Evolutionary conservation across 2,329 filamentous ascomycete genomes (phyloP).

Genomic region (Sarocladium strictum): DNA sequence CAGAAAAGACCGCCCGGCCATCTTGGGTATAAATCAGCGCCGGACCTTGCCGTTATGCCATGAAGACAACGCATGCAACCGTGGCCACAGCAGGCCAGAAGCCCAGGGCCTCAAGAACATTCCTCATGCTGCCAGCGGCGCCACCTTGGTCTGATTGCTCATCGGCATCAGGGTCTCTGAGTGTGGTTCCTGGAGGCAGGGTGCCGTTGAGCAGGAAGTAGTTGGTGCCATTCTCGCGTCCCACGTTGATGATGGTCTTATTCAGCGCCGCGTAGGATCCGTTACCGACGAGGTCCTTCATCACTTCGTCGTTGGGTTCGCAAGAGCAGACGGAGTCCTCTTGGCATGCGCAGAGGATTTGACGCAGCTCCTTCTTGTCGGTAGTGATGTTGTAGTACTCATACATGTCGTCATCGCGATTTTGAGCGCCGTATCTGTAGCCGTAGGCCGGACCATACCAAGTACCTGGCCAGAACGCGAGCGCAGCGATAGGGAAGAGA

Average conservation of each 20-base stretch:
- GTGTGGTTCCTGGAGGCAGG: constrained; percentile 60
- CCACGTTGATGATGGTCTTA: constrained; percentile 55
- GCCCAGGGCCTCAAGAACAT: constrained; percentile 33
- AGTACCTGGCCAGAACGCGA: constrained; percentile 57
- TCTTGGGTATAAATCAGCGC: background rate
- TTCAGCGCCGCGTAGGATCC: constrained; percentile 56
- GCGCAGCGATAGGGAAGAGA: constrained; percentile 37
- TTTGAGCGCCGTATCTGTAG: constrained; percentile 41
- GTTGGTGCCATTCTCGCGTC: constrained; percentile 51
- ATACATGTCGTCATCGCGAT: constrained; percentile 28
- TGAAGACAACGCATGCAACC: constrained; percentile 37
- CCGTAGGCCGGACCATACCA: constrained; percentile 61
- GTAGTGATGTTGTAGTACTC: constrained; percentile 44
- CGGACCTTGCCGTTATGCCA: constrained; percentile 17
- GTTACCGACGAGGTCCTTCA: constrained; percentile 56
- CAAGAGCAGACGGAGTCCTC: constrained; percentile 50
- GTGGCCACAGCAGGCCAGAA: constrained; percentile 45
- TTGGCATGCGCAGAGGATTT: constrained; percentile 47
- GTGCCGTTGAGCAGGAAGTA: constrained; percentile 73
- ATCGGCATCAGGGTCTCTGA: constrained; percentile 35
- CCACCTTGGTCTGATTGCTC: constrained; percentile 27
- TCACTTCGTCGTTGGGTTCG: constrained; percentile 54
- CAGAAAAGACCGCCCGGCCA: background rate
- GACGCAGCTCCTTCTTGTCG: constrained; percentile 28
- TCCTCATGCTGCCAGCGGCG: constrained; percentile 25